These are phyloP conservation scores for Oligophagozyma castellii DNA, from an alignment of 1,139 yeast species.

Conservation along the genomic window DNA sequence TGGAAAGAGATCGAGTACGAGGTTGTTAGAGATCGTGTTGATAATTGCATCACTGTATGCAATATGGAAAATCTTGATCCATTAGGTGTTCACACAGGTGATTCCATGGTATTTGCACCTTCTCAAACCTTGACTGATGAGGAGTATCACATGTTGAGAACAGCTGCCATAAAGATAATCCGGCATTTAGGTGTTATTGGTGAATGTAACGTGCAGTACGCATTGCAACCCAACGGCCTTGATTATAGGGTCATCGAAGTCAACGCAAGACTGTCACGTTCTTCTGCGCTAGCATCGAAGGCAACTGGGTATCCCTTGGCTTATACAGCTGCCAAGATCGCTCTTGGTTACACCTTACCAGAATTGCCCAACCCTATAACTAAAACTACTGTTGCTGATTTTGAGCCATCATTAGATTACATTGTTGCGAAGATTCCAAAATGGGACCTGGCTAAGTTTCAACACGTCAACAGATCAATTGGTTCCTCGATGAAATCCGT, in stretches of 20 bases:
- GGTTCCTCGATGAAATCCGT: constrained; percentile 98
- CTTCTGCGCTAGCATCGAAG: constrained; percentile 96
- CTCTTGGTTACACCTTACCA: constrained; percentile 83
- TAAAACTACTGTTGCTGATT: constrained; percentile 89
- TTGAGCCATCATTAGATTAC: constrained; percentile 95
- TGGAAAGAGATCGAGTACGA: constrained; percentile 99
- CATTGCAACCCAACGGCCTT: constrained; percentile 83
- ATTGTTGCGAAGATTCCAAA: constrained; percentile 97
- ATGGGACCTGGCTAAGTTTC: constrained; percentile 97
- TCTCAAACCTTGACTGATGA: constrained; percentile 95
- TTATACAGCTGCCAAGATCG: constrained; percentile 94
- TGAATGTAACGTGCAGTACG: constrained; percentile 97
- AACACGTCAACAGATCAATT: constrained; percentile 82
- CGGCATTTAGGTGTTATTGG: constrained; percentile 98
- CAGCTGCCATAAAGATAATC: constrained; percentile 93
- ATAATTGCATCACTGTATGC: constrained; percentile 97
- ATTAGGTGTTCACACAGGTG: constrained; percentile 97
- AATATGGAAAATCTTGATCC: constrained; percentile 99
- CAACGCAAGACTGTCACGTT: constrained; percentile 93
- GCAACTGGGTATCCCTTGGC: constrained; percentile 99
- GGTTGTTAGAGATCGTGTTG: constrained; percentile 94
- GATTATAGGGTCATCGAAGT: constrained; percentile 97
- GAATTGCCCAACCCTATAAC: constrained; percentile 92
- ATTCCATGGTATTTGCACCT: constrained; percentile 97
- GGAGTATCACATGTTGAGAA: constrained; percentile 95